Evolutionary conservation across 257 asterid genomes (phyloP), one percentile per base, ranked within the genome.

Genomic region (Echites panduratus): DNA sequence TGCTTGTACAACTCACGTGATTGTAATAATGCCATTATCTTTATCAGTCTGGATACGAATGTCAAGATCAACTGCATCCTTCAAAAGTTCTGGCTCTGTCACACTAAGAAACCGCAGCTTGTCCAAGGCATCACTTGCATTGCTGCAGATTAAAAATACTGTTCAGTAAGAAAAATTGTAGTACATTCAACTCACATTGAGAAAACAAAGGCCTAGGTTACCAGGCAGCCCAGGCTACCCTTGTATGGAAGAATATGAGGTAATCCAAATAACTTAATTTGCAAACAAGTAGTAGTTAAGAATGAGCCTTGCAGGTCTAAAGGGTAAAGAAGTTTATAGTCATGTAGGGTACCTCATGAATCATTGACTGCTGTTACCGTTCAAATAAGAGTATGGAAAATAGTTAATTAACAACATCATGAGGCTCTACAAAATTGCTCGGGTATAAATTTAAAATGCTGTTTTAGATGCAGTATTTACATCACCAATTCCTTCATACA

Each of bases 41-140:
- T 87, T 87, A 85, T 95, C 99, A 12, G 87, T 73, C 74, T 89
- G 95, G 74, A 95, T 90, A 65, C 91, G 94, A 69, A 95, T 88
- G 73, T 95, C 96, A 76, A 92, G 99, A 83, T 95, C 97, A 72
- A 63, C 77, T 20, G 68, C 95, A 41, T 90, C 95, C 84, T 87
- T 90, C 83, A 95, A 73, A 84, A 95, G 88, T 56, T 84, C 85
- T 67, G 94, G 84, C 24, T 95, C 92, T 0, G 97, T 92, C 77
- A 95, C 97, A 84, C 96, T 79, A 74, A 95, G 98, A 84, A 95
- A 95, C 44, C 99, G 88, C 82, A 95, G 83, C 87, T 95, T 95
- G 87, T 95, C 99, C 92, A 95, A 69, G 71, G 99, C 99, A 84
- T 95, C 99, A 82, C 99, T 95, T 70, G 99, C 98, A 80, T 95